Base-by-base conservation (phyloP, 2,329 filamentous ascomycete genomes). In the Fusarium caatingaense region DNA sequence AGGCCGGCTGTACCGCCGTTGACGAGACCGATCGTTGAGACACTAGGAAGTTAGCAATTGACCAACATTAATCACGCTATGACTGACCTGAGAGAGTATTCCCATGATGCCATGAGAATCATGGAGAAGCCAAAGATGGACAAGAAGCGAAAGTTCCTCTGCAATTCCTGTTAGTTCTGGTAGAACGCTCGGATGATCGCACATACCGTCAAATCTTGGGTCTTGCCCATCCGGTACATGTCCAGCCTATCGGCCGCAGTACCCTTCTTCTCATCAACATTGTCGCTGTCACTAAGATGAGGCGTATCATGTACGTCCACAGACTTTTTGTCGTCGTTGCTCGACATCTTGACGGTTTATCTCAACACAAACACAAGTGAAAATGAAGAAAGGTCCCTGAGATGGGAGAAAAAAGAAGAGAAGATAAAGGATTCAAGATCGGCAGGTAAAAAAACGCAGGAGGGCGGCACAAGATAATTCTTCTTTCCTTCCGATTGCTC, bases 111-210 rank as follows among this genome's bases (percentile, higher is more conserved):
- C 45, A 82, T 83, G 4, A 84, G 73, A 47, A 84, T 82, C 60
- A 81, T 81, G 2, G 82, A 81, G 59, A 85, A 86, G 20, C 83
- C 83, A 54, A 85, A 80, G 30, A 83, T 85, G 10, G 81, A 81
- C 25, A 83, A 48, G 59, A 83, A 83, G 4, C 80, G 78, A 71
- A 85, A 85, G 71, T 82, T 83, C 57, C 83, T 76, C 77, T 82
- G 18, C 0, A 1, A 9, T 34, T 2, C 3, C 0, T 4, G n/a
- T 34, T 18, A 34, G 9, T 4, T 7, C 5, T n/a, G 10, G 1
- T 15, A 25, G 8, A 15, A 13, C 0, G 3, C 6, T 1, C 10
- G 3, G 8, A 13, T 9, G 6, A 8, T 18, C 6, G 10, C 4
- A 72, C 72, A 8, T 55, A 74, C 71, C 54, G 47, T 73, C 71